phyloP scores from a whole-genome alignment of 441 rosid genomes.

The Manihot esculenta region DNA sequence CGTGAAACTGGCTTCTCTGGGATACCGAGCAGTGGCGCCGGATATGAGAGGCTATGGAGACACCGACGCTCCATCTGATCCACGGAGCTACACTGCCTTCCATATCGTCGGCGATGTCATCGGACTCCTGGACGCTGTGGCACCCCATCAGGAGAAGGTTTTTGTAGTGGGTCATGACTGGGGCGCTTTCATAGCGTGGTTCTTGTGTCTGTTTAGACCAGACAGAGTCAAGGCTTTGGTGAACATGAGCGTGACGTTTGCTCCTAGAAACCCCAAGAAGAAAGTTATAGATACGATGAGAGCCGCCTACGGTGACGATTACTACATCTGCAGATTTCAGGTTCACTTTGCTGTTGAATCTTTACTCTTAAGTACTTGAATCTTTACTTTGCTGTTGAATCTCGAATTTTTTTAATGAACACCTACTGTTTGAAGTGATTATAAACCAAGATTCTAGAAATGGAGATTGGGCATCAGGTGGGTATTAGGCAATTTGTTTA shows the following conservation, averaged over 20 bases:
- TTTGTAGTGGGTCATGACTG: conserved; percentile 81
- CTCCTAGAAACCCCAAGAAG: conserved; percentile 47
- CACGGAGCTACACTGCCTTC: conserved; percentile 40
- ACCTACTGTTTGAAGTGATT: neutral
- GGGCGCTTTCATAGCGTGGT: conserved; percentile 73
- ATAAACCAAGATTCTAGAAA: neutral
- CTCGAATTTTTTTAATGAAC: neutral
- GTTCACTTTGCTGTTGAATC: conserved; percentile 25
- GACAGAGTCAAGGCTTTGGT: conserved; percentile 72
- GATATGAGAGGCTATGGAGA: conserved; percentile 82
- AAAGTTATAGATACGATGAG: conserved; percentile 34
- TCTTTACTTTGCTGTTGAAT: neutral
- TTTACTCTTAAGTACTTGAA: neutral
- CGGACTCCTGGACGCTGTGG: conserved; percentile 54
- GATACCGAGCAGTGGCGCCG: conserved; percentile 75
- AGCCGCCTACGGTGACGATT: conserved; percentile 58
- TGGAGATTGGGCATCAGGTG: neutral
- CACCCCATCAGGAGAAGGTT: conserved; percentile 45
- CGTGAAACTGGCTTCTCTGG: conserved; percentile 50
- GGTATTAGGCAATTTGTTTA: no score
- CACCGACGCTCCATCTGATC: conserved; percentile 55
- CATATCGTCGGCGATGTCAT: conserved; percentile 64
- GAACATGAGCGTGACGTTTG: conserved; percentile 49
- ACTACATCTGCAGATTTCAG: conserved; percentile 74
- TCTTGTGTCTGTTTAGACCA: conserved; percentile 55